Base-by-base conservation (phyloP, 1,284 basidiomycete genomes). In the Leccinum subspadiceum region DNA sequence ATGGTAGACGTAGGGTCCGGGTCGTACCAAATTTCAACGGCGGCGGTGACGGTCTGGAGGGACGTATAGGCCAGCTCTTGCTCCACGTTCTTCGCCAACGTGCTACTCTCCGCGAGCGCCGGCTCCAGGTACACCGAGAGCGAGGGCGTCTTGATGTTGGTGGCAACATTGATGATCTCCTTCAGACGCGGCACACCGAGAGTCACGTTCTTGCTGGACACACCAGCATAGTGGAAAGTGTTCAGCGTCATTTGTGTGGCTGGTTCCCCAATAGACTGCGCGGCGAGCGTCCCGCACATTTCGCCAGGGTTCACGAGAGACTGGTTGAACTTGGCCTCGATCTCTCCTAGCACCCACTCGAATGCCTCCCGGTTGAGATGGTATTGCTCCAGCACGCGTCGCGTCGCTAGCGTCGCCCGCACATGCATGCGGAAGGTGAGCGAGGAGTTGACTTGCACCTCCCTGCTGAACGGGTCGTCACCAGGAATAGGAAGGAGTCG, bases 81-180 rank as follows among this genome's bases (percentile, higher is more conserved):
- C 70, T 95, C 90, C 2, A 97, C 92, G 41, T 87, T 84, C 81
- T 26, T 26, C 24, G 95, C 93, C 50, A 84, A 73, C 26, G 81
- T 76, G 12, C 60, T 65, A 54, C 86, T 84, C 54, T 78, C 78
- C 41, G 91, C 87, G 56, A 91, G 84, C 31, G 89, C 84, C 2
- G 90, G 83, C 31, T 88, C 81, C 46, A 98, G 85, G 73, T 95
- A 98, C 57, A 99, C 94, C 13, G 88, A 91, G 17, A 98, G 83
- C 0, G 94, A 96, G 0, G 97, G 97, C 0, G 97, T 99, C 78
- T 98, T 98, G 84, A 99, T 98, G 74, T 99, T 96, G 31, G 90
- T 92, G 0, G 97, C 96, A 56, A 98, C 96, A 74, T 99, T 99
- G 81, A 99, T 98, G 68, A 99, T 98, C 76, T 98, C 96, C 80